A percentile compares a stretch with the other conserved stretches of the same genome.
phyloP scores from a whole-genome alignment of 129 eudicot genomes.

The Pseudognaphalium luteoalbum region DNA sequence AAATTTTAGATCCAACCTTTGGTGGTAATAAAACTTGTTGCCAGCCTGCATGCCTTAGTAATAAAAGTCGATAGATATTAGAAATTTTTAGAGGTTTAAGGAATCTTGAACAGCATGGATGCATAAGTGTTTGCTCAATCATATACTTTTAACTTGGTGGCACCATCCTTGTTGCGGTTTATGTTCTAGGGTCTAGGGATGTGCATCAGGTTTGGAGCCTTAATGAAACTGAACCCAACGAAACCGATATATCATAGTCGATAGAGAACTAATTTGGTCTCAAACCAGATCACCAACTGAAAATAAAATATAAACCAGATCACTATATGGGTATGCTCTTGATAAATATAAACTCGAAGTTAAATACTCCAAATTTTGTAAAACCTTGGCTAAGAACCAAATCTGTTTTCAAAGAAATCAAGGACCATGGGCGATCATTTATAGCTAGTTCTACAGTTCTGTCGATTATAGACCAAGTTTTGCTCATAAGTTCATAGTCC shows the following conservation, averaged over 20 bases:
- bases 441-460: too few relatives aligned
- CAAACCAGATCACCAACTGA: background rate
- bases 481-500: too few relatives aligned
- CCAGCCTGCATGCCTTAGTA: background rate
- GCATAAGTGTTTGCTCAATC: slow-evolving; percentile 9
- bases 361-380: background rate
- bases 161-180: background rate
- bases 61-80: background rate
- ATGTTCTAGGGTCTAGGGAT: background rate
- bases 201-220: background rate
- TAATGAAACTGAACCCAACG: background rate
- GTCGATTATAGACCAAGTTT: too few relatives aligned
- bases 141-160: slow-evolving; percentile 1
- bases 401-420: background rate
- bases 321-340: background rate
- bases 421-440: background rate
- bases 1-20: slow-evolving; percentile 17
- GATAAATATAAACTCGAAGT: background rate
- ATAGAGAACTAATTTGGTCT: background rate
- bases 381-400: background rate
- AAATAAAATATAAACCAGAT: background rate
- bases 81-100: slow-evolving; percentile 3
- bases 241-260: background rate
- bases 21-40: slow-evolving; percentile 20
- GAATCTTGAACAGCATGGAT: slow-evolving; percentile 16